phyloP scores from a whole-genome alignment of 306 rosid genomes.

The Prinsepia uniflora region DNA sequence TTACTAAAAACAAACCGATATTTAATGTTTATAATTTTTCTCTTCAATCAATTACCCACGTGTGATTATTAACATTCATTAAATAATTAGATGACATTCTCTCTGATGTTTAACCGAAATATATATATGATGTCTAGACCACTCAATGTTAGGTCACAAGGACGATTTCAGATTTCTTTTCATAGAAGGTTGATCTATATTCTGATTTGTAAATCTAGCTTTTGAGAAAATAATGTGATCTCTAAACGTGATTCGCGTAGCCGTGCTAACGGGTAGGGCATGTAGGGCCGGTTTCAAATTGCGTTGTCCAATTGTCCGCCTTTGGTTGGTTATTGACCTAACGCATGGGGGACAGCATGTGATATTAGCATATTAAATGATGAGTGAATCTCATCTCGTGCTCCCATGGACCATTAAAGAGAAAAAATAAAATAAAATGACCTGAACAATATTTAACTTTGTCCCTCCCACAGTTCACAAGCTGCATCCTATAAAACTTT shows the following conservation, averaged over 20 bases:
- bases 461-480: slow-evolving; percentile 25
- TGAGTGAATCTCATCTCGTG: slow-evolving; percentile 29
- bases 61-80: too few relatives aligned
- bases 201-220: too few relatives aligned
- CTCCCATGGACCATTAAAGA: slow-evolving; percentile 36
- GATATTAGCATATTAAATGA: slow-evolving; percentile 8
- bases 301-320: slow-evolving; percentile 20
- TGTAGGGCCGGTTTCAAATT: slow-evolving; percentile 11
- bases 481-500: slow-evolving; percentile 39
- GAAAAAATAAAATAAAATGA: slow-evolving; percentile 16
- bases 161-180: too few relatives aligned
- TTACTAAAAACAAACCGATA: too few relatives aligned
- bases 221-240: not conserved
- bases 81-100: too few relatives aligned
- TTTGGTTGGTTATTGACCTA: slow-evolving; percentile 31
- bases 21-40: too few relatives aligned
- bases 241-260: not conserved
- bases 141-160: too few relatives aligned
- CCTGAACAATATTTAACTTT: slow-evolving; percentile 23
- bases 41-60: too few relatives aligned
- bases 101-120: too few relatives aligned
- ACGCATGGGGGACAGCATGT: slow-evolving; percentile 32
- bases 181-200: not conserved
- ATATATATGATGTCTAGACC: too few relatives aligned
- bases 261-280: not conserved